These are phyloP conservation scores for Penicillium expansum DNA, from an alignment of 2,329 filamentous ascomycete species.

Conservation along the genomic window DNA sequence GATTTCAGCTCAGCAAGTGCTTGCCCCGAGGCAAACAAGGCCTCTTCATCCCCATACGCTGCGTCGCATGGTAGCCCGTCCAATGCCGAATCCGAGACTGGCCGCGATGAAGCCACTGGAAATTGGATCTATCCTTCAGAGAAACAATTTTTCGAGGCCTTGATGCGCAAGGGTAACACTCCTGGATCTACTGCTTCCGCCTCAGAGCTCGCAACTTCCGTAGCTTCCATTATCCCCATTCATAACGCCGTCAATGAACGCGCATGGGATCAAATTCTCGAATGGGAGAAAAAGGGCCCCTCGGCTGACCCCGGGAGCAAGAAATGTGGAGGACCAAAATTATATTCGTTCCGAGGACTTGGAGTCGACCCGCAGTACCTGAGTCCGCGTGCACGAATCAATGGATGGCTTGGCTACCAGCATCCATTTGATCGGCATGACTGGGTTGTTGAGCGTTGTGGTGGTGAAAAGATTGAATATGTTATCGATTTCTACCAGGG, in stretches of 20 bases:
- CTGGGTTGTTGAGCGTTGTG: conserved; percentile 94
- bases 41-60: conserved; percentile 28
- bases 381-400: conserved; percentile 79
- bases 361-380: conserved; percentile 53
- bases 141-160: conserved; percentile 96
- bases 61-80: conserved; percentile 50
- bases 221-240: conserved; percentile 90
- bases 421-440: conserved; percentile 94
- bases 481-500: conserved; percentile 98
- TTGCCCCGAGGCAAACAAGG: conserved; percentile 24
- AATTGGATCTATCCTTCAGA: conserved; percentile 98
- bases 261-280: conserved; percentile 87
- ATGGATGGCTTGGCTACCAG: conserved; percentile 82
- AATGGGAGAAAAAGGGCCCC: conserved; percentile 74
- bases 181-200: conserved; percentile 49
- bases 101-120: conserved; percentile 65
- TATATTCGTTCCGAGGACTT: conserved; percentile 77
- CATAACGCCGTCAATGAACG: conserved; percentile 98
- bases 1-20: conserved; percentile 21
- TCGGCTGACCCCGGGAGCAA: conserved; percentile 55
- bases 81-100: conserved; percentile 77
- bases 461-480: conserved; percentile 72
- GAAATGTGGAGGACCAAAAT: conserved; percentile 72
- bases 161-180: conserved; percentile 85
- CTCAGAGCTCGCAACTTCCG: conserved; percentile 61